These are phyloP conservation scores for Eucalyptus erythrocorys DNA, from an alignment of 345 rosid genomes.

Conservation along the genomic window DNA sequence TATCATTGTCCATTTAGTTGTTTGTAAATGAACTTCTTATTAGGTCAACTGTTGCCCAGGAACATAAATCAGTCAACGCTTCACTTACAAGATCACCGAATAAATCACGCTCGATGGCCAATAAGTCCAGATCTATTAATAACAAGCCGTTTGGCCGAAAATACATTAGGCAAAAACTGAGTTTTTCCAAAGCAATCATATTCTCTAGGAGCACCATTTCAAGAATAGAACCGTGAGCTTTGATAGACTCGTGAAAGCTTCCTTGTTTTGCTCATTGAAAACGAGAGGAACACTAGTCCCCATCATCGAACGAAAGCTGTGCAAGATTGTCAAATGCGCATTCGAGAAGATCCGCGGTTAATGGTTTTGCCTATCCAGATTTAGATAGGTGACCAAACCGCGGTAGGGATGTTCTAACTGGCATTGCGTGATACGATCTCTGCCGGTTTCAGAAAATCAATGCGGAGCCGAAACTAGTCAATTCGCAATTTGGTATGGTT, in stretches of 20 bases:
- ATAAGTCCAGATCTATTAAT: not conserved
- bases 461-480: not conserved
- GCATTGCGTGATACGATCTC: not conserved
- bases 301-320: not conserved
- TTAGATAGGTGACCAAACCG: not conserved
- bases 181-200: too few species aligned
- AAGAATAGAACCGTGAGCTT: not conserved
- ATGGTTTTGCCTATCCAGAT: not conserved
- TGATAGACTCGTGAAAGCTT: not conserved
- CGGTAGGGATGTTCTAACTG: not conserved
- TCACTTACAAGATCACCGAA: not conserved
- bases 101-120: accelerated
- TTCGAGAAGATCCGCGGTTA: not conserved
- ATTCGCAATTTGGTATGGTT: not conserved
- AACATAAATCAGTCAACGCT: accelerated
- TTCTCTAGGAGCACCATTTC: not conserved
- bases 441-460: not conserved
- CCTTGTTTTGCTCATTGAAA: not conserved
- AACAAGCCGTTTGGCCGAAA: not conserved
- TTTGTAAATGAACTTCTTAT: not conserved
- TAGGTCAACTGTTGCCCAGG: not conserved
- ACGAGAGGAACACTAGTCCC: not conserved
- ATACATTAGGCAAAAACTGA: too few species aligned
- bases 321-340: not conserved
- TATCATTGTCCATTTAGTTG: not conserved